These are phyloP conservation scores for Thermothelomyces thermophilus DNA, from an alignment of 2,329 filamentous ascomycete species.

Conservation along the genomic window DNA sequence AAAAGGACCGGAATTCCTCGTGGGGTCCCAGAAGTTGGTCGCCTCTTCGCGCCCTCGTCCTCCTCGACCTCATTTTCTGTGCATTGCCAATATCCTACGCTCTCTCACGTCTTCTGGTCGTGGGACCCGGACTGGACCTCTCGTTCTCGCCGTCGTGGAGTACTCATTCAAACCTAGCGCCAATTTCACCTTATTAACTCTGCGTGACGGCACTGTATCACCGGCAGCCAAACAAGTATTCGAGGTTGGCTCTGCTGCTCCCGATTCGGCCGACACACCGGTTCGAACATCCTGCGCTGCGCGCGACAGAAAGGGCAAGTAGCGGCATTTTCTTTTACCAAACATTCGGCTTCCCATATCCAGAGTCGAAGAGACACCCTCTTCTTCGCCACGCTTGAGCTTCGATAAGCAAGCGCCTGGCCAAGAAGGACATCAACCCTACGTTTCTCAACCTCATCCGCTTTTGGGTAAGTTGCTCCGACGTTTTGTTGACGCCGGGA, in stretches of 20 bases:
- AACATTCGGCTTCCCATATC: too few relatives aligned
- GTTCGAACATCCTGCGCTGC: not conserved
- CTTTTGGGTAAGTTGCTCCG: too few relatives aligned
- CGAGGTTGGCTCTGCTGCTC: not conserved
- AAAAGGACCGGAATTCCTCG: not conserved
- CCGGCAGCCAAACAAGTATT: not conserved
- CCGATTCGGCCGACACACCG: not conserved
- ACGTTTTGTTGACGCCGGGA: not conserved
- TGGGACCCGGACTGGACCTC: constrained; percentile 8
- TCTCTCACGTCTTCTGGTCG: not conserved
- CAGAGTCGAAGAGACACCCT: too few relatives aligned
- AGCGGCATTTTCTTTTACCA: not conserved
- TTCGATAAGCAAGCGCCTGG: too few relatives aligned
- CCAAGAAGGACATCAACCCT: too few relatives aligned
- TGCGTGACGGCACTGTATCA: constrained; percentile 15
- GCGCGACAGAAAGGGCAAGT: not conserved
- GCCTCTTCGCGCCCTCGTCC: not conserved
- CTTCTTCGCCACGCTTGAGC: too few relatives aligned
- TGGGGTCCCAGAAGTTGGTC: not conserved
- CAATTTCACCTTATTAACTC: constrained; percentile 6
- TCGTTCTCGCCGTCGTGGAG: constrained; percentile 11
- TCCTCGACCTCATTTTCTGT: constrained; percentile 2
- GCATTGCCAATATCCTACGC: not conserved
- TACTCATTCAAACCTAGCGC: constrained; percentile 11
- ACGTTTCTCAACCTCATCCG: too few relatives aligned